Evolutionary conservation across 345 rosid genomes (phyloP).

Genomic region (Kernera saxatilis): DNA sequence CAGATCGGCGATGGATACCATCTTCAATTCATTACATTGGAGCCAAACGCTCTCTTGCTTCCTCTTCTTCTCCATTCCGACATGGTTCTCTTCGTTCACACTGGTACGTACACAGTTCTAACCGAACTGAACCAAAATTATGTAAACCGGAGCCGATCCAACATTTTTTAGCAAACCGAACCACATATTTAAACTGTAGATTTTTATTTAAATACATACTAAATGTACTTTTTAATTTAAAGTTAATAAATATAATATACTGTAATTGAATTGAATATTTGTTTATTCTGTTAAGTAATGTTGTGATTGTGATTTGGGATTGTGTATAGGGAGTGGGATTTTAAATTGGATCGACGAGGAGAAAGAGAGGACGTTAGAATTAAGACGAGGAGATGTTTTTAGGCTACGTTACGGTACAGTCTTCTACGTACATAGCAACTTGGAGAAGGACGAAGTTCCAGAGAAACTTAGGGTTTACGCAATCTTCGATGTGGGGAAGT

Average conservation of each 20-base stretch:
- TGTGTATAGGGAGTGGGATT: constrained; percentile 41
- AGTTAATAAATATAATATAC: not conserved
- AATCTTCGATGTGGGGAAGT: constrained; percentile 32
- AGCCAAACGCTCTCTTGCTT: constrained; percentile 70
- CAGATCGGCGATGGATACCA: constrained; percentile 35
- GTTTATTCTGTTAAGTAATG: not conserved
- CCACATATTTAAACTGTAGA: too few relatives aligned
- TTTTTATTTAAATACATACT: too few relatives aligned
- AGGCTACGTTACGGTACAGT: constrained; percentile 58
- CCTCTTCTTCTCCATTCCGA: constrained; percentile 79
- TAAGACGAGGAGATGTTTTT: constrained; percentile 59
- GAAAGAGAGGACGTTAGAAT: constrained; percentile 33
- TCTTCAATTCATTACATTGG: constrained; percentile 72
- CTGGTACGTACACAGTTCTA: constrained; percentile 59
- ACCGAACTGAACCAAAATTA: too few relatives aligned
- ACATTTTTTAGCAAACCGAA: too few relatives aligned
- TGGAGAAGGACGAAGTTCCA: constrained; percentile 29
- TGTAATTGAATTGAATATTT: not conserved
- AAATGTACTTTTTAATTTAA: not conserved
- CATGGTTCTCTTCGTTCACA: constrained; percentile 74
- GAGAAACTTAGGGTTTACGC: constrained; percentile 62
- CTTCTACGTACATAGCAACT: constrained; percentile 55
- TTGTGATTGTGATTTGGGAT: not conserved
- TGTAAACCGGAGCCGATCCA: not conserved
- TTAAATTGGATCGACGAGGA: constrained; percentile 55